Percentiles rank a stretch among this genome's conserved stretches.
These are phyloP conservation scores for Coprinopsis cinerea DNA, from an alignment of 768 basidiomycete species.

Conservation along the genomic window DNA sequence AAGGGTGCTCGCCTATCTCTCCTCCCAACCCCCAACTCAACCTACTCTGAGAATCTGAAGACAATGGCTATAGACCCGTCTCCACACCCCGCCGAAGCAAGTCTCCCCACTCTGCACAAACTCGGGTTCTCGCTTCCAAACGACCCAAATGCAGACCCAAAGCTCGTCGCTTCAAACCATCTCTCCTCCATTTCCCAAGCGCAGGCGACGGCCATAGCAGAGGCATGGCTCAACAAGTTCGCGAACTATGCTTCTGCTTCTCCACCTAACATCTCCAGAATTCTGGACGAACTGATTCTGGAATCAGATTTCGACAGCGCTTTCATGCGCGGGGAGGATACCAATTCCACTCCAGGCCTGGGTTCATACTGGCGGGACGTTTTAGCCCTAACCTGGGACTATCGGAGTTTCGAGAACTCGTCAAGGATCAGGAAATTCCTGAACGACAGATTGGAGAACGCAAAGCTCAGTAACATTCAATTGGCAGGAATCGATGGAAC, in stretches of 20 bases:
- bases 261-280: neutral
- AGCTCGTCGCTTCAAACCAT: neutral
- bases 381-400: conserved; percentile 59
- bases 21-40: too few relatives aligned
- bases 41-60: too few relatives aligned
- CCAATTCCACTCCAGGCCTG: neutral
- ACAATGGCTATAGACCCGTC: too few relatives aligned
- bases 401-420: conserved; percentile 48
- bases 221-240: conserved; percentile 11
- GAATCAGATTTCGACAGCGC: neutral
- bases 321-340: neutral
- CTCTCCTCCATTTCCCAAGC: neutral
- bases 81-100: conserved; percentile 19
- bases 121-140: conserved; percentile 18
- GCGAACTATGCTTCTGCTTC: neutral
- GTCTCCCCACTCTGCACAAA: conserved; percentile 24
- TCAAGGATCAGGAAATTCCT: conserved; percentile 38
- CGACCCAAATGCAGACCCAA: neutral
- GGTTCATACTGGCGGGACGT: conserved; percentile 52
- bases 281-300: neutral
- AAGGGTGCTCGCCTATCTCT: too few relatives aligned
- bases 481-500: conserved; percentile 16
- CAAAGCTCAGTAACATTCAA: conserved; percentile 21
- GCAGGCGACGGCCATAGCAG: neutral
- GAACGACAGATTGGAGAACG: conserved; percentile 33